A percentile compares a stretch with the other conserved stretches of the same genome.
Evolutionary conservation across 176 grass and related monocot species (phyloP).

Genomic region (Calamus simplicifolius): DNA sequence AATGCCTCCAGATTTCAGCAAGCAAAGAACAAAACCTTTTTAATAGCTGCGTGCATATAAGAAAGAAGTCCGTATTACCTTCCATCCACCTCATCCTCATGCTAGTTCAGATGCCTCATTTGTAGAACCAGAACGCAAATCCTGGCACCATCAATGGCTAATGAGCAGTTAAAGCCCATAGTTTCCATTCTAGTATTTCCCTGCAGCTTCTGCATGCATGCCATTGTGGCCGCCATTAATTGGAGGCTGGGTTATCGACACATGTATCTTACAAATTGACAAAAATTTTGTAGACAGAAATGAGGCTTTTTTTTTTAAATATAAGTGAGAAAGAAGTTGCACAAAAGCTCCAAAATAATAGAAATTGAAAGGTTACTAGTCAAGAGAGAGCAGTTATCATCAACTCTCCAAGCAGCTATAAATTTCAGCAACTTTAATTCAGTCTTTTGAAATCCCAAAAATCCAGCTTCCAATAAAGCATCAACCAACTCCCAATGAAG

Average conservation of each 20-base stretch:
- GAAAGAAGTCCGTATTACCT: background rate
- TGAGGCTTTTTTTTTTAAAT: no score
- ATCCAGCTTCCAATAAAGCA: no score
- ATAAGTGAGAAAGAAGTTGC: no score
- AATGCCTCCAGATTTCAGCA: constrained; percentile 3
- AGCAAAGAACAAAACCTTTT: constrained; percentile 46
- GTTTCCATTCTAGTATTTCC: constrained; percentile 53
- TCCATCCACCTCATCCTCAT: background rate
- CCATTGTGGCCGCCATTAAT: constrained; percentile 54
- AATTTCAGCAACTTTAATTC: no score
- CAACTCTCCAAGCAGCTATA: no score
- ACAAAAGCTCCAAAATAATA: no score
- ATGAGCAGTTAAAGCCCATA: constrained; percentile 32
- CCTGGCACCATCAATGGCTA: constrained; percentile 25
- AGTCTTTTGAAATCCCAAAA: no score
- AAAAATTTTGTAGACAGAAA: no score
- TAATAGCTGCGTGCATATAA: constrained; percentile 16
- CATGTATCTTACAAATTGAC: no score
- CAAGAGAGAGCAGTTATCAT: no score
- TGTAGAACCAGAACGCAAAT: background rate
- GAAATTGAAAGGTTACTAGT: no score
- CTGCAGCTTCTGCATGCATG: constrained; percentile 73
- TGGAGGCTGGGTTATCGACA: constrained; percentile 74
- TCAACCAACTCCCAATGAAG: no score
- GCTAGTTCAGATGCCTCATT: constrained; percentile 5